phyloP scores from a whole-genome alignment of 306 rosid genomes.

The Morella rubra region DNA sequence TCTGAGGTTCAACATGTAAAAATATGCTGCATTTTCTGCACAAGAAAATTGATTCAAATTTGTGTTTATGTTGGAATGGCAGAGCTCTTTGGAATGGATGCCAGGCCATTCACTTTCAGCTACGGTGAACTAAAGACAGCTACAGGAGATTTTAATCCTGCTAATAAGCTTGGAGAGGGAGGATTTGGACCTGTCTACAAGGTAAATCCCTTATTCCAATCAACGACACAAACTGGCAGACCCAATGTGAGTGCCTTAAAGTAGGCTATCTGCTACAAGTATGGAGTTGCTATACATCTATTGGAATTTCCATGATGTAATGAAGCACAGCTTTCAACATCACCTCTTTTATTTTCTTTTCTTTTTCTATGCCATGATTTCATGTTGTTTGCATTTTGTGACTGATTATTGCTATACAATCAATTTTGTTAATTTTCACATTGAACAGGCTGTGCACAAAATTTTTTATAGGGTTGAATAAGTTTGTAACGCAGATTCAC shows the following conservation, averaged over 20 bases:
- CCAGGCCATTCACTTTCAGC: conserved; percentile 62
- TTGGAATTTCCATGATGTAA: not conserved
- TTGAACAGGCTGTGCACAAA: too few relatives aligned
- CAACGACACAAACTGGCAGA: conserved; percentile 1
- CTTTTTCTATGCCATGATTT: not conserved
- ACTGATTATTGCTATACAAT: not conserved
- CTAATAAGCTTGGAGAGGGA: conserved; percentile 78
- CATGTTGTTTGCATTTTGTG: not conserved
- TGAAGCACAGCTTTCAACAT: not conserved
- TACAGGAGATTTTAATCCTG: conserved; percentile 57
- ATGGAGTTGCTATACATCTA: not conserved
- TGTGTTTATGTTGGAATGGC: conserved; percentile 33
- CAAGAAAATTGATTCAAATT: too few relatives aligned
- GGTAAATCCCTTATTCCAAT: conserved; percentile 36
- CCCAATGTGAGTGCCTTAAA: not conserved
- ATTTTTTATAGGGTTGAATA: too few relatives aligned
- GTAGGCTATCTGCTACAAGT: not conserved
- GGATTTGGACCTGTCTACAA: conserved; percentile 87
- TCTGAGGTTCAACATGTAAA: not conserved
- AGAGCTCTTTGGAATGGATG: conserved; percentile 66
- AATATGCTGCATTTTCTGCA: too few relatives aligned
- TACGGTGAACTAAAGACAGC: conserved; percentile 57
- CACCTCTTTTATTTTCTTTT: not conserved
- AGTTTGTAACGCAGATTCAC: too few relatives aligned
- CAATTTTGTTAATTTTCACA: too few relatives aligned